These are phyloP conservation scores for Coprinopsis sp. DNA, from an alignment of 768 basidiomycete species.

Conservation along the genomic window DNA sequence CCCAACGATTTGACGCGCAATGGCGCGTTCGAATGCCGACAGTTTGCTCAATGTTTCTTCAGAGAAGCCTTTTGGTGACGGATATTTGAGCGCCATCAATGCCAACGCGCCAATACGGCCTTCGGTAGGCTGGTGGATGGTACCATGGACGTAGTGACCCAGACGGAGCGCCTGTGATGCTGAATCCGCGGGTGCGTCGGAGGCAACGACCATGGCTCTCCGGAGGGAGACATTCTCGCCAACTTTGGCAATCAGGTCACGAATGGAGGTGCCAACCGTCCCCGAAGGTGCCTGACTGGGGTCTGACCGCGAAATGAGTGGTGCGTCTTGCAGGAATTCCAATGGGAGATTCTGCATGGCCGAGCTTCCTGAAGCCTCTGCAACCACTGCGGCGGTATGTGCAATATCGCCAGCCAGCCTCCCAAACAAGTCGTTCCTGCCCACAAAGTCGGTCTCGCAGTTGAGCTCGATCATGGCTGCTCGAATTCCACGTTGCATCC, in stretches of 20 bases:
- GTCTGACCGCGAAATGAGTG: conserved; percentile 48
- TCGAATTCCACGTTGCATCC: conserved; percentile 41
- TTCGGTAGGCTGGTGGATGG: conserved; percentile 40
- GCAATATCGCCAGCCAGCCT: conserved; percentile 75
- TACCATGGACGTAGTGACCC: conserved; percentile 62
- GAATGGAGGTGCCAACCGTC: conserved; percentile 61
- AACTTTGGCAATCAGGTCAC: conserved; percentile 66
- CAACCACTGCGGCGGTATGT: conserved; percentile 73
- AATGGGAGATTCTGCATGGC: conserved; percentile 49
- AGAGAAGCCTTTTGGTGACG: conserved; percentile 22
- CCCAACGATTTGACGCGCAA: conserved; percentile 85
- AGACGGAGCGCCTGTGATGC: conserved; percentile 38
- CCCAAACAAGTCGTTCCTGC: conserved; percentile 76
- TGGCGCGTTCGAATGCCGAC: conserved; percentile 57
- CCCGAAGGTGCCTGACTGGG: conserved; percentile 31
- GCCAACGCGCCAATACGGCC: conserved; percentile 60
- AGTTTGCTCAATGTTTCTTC: conserved; percentile 40
- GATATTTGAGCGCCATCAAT: conserved; percentile 44
- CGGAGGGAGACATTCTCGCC: conserved; percentile 76
- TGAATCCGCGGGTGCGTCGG: conserved; percentile 34
- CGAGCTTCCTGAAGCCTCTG: conserved; percentile 32
- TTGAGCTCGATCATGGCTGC: conserved; percentile 89
- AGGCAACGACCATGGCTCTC: conserved; percentile 47
- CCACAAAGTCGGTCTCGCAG: conserved; percentile 98
- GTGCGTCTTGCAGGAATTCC: conserved; percentile 53